Conservation (phyloP, 345 rosid genomes). For the Dovyalis caffra region DNA sequence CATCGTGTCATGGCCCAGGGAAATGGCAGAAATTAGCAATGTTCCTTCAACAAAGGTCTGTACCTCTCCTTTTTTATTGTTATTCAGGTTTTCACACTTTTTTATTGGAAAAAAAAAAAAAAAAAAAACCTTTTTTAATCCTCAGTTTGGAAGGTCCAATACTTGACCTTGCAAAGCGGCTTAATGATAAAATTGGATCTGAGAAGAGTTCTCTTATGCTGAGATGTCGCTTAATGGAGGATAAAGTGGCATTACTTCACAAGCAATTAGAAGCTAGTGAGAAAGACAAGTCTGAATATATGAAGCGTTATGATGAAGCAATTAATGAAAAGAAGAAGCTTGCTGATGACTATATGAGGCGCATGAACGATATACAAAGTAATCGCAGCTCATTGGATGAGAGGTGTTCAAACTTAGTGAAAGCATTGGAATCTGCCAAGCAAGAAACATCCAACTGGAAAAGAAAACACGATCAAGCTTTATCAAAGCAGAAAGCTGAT, state of each 20-base stretch:
- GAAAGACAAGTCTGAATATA: constrained; percentile 73
- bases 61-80: not conserved
- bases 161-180: constrained; percentile 73
- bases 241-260: constrained; percentile 65
- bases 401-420: constrained; percentile 71
- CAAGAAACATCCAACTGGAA: constrained; percentile 75
- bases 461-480: constrained; percentile 64
- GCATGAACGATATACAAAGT: constrained; percentile 74
- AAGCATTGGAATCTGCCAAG: constrained; percentile 67
- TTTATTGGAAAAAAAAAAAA: not conserved
- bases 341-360: constrained; percentile 70
- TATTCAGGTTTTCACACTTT: constrained; percentile 1
- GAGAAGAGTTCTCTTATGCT: constrained; percentile 77
- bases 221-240: constrained; percentile 84
- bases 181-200: constrained; percentile 69
- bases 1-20: constrained; percentile 75
- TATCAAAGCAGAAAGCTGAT: constrained; percentile 71
- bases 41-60: constrained; percentile 86
- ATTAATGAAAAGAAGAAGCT: constrained; percentile 88
- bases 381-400: constrained; percentile 74
- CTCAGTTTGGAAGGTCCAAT: constrained; percentile 91
- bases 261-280: constrained; percentile 92
- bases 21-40: constrained; percentile 89
- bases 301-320: constrained; percentile 91
- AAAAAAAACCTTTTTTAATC: not conserved